Base-by-base conservation (phyloP, 169 alveolate genomes). In the Babesia bovis region DNA sequence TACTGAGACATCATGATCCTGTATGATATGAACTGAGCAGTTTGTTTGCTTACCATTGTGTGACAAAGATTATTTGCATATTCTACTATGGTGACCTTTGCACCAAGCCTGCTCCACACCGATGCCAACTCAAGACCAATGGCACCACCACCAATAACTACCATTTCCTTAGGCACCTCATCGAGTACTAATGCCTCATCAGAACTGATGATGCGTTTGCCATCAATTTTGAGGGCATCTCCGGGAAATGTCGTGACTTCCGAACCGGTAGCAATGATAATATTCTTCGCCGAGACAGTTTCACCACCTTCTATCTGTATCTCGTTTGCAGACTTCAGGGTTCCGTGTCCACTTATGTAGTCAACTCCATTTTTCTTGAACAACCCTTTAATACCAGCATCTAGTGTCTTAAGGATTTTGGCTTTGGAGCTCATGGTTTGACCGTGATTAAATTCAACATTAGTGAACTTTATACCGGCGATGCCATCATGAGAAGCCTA, bases 71-170 rank as follows among this genome's bases (percentile, higher is more conserved):
- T 36, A 30, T 60, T 57, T 60, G 73, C 67, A 82, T 77, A 91
- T 69, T 91, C 95, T 49, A 82, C 83, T 47, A 90, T 82, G 58
- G 66, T 66, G 17, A 86, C 94, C 41, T 84, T 84, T 44, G 98
- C 78, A 28, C 99, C 99, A 42, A 97, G 73, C 72, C 98, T 88
- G 33, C 90, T 71, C 90, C 94, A 97, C 13, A 96, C 99, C 4
- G 97, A 89, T 41, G 98, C 99, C 38, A 97, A 83, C 84, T 97
- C 99, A n/a, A 96, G 93, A 30, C 99, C 99, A 45, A 97, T 96
- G 36, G 96, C 98, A 19, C 99, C 99, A n/a, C 98, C 98, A n/a
- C 99, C 99, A 51, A 96, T 91, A 28, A 96, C 97, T 21, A 94
- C 91, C 82, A 97, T 44, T 52, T 83, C 87, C 90, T 93, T 90